Percentiles rank a stretch among this genome's conserved stretches.
Conservation (phyloP, 2,329 filamentous ascomycete genomes). For the Davidsoniella neocaledoniae region DNA sequence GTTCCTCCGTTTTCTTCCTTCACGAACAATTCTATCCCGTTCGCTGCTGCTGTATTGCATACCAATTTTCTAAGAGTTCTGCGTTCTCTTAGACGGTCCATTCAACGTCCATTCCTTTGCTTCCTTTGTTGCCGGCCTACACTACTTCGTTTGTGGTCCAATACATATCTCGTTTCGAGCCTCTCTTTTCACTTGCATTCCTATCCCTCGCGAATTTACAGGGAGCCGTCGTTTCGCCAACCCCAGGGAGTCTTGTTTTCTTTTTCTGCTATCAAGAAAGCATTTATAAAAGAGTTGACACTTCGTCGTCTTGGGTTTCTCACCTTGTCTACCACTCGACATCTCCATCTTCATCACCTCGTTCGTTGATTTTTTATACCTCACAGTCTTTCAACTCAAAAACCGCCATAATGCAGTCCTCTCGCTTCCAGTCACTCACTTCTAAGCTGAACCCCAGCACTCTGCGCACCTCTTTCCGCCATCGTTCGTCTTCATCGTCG, state of each 20-base stretch:
- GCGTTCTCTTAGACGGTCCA: slow-evolving; percentile 10
- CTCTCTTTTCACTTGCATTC: slow-evolving; percentile 8
- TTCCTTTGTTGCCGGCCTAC: slow-evolving; percentile 1
- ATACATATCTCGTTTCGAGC: slow-evolving; percentile 11
- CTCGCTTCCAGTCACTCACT: slow-evolving; percentile 33
- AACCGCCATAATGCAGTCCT: slow-evolving; percentile 26
- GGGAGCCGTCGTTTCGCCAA: slow-evolving; percentile 7
- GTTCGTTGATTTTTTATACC: slow-evolving; percentile 5
- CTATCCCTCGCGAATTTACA: slow-evolving; percentile 6
- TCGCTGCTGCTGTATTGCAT: slow-evolving; percentile 1
- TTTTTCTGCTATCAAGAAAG: neutral
- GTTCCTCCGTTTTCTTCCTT: slow-evolving; percentile 8
- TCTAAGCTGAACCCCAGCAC: slow-evolving; percentile 31
- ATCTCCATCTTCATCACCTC: slow-evolving; percentile 23
- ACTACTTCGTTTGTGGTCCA: slow-evolving; percentile 1
- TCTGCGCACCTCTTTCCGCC: slow-evolving; percentile 35
- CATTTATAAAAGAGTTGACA: neutral
- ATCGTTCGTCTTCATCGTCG: slow-evolving; percentile 30
- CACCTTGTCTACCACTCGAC: neutral
- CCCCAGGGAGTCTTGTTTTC: slow-evolving; percentile 2
- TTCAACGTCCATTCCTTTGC: slow-evolving; percentile 5
- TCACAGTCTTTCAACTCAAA: neutral
- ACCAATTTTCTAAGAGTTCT: slow-evolving; percentile 8
- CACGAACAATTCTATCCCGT: slow-evolving; percentile 2
- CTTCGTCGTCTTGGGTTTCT: neutral